These are phyloP conservation scores for Teunomyces pallodes DNA, from an alignment of 805 yeast species.

Conservation along the genomic window DNA sequence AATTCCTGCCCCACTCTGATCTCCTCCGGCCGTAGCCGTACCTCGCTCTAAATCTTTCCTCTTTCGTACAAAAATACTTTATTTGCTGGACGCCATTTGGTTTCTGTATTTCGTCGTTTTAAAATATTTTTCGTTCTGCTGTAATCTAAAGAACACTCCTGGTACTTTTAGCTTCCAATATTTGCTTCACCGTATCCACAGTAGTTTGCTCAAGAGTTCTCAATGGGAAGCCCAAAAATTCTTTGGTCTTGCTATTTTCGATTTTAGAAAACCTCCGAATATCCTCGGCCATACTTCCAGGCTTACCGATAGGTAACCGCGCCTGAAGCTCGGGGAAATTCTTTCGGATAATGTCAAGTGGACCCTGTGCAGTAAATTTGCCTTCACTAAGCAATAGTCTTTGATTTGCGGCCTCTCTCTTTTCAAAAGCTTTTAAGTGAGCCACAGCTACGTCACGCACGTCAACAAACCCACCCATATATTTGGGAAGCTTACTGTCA, in stretches of 20 bases:
- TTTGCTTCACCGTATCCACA: slow-evolving; percentile 22
- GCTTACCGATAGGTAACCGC: slow-evolving; percentile 2
- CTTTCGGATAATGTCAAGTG: slow-evolving; percentile 21
- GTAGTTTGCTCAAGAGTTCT: slow-evolving; percentile 17
- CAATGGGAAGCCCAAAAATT: slow-evolving; percentile 18
- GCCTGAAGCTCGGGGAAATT: slow-evolving; percentile 18
- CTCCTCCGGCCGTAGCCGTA: not conserved
- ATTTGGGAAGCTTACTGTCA: slow-evolving; percentile 12
- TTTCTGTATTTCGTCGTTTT: not conserved
- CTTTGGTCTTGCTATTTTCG: slow-evolving; percentile 14
- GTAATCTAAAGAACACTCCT: not conserved
- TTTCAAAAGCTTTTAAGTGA: slow-evolving; percentile 41
- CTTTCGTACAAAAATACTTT: not conserved
- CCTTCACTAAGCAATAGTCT: slow-evolving; percentile 15
- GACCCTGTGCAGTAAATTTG: slow-evolving; percentile 16
- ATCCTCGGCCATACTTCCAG: not conserved
- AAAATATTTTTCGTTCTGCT: not conserved
- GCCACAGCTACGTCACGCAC: slow-evolving; percentile 49
- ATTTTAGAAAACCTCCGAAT: not conserved
- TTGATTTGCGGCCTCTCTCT: slow-evolving; percentile 12
- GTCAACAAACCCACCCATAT: slow-evolving; percentile 32
- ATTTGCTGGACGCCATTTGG: not conserved
- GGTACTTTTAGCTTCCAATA: slow-evolving; percentile 7
- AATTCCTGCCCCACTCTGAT: not conserved
- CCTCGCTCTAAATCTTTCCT: not conserved